Base-by-base conservation (phyloP, 345 rosid genomes). In the Eucalyptus caleyi region DNA sequence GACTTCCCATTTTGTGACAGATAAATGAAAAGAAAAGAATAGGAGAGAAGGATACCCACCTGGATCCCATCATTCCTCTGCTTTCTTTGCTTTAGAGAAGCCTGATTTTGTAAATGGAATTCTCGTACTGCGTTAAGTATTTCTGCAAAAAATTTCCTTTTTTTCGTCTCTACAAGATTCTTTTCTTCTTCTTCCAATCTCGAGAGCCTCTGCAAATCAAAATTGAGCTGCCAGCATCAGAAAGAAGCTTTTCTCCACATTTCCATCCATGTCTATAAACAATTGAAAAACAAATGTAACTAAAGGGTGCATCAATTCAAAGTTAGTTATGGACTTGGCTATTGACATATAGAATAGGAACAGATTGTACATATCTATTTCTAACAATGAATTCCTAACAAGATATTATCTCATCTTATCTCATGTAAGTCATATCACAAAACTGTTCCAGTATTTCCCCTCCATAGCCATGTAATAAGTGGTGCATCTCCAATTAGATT, bases 1-100 rank as follows among this genome's bases (percentile, higher is more conserved):
- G 5, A 77, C 83, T 77, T 34, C 47, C 47, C 83, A 51, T 53
- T 34, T 53, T 50, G 72, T 44, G 9, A 47, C 16, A 89, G 9
- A 77, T 77, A 21, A 72, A 65, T 24, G 80, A 27, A 56, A 69
- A 80, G 59, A 34, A 87, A 16, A 50, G 81, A 18, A 69, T 34
- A 32, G 24, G 81, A 83, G 85, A 86, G 83, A 90, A 67, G 65
- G 83, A 87, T 86, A 40, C 87, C 87, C 92, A 98, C 99, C 97
- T 93, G 99, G 91, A 98, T 87, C 81, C 97, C 95, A 87, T 98
- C 99, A 90, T 98, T 98, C 91, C 99, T 97, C 93, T 97, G 99
- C 92, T 97, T 98, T 91, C 98, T 94, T 12, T 99, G 97, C 91
- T 97, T 98, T 88, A 95, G 93, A 88, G 97, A 92, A 86, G 98